phyloP scores from a whole-genome alignment of 768 basidiomycete genomes.

The Kwoniella dejecticola region DNA sequence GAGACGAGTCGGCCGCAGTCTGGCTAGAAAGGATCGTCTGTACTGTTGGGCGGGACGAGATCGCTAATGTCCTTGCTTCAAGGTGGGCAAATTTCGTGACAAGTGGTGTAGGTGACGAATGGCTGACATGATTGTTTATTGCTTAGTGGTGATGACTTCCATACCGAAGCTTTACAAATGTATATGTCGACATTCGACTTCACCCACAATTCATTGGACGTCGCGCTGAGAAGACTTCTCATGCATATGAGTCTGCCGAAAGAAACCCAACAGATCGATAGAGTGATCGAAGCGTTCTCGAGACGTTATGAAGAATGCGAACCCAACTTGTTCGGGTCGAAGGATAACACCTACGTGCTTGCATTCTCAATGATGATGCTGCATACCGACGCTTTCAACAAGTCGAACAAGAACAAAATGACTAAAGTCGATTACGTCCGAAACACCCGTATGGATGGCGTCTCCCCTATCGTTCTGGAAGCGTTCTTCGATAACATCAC shows the following conservation, averaged over 20 bases:
- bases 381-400: conserved; percentile 97
- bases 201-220: conserved; percentile 75
- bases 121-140: neutral
- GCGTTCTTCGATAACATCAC: conserved; percentile 96
- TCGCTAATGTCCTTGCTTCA: conserved; percentile 77
- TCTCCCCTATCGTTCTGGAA: conserved; percentile 82
- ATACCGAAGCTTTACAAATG: conserved; percentile 67
- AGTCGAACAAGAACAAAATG: conserved; percentile 97
- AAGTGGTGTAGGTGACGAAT: neutral
- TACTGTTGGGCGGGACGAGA: conserved; percentile 72
- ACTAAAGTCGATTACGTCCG: conserved; percentile 88
- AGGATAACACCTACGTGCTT: conserved; percentile 91
- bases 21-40: conserved; percentile 70
- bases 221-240: conserved; percentile 82
- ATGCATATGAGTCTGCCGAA: conserved; percentile 89
- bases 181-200: conserved; percentile 82
- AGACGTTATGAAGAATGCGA: conserved; percentile 80
- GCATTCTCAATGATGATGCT: conserved; percentile 98
- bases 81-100: conserved; percentile 60
- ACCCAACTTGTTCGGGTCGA: conserved; percentile 71
- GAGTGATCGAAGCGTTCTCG: conserved; percentile 95
- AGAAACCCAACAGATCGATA: conserved; percentile 98
- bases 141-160: conserved; percentile 69
- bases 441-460: conserved; percentile 85
- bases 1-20: conserved; percentile 68